These are phyloP conservation scores for Fraxinus sp. DNA, from an alignment of 305 asterid species.

Conservation along the genomic window DNA sequence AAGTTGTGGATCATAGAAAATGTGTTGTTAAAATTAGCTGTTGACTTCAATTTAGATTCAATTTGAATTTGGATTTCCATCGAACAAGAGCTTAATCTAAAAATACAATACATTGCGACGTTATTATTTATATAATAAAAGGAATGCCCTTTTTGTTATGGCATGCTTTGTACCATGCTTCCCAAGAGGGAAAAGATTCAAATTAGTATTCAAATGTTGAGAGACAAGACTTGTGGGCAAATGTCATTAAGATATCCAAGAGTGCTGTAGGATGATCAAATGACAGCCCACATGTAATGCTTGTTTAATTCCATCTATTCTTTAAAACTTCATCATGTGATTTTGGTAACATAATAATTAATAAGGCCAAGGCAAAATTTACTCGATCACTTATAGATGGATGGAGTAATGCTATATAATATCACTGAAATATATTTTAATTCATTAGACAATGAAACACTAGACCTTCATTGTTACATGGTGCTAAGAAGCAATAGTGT, in stretches of 20 bases:
- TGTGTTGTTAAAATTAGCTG: no score
- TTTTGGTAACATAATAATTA: neutral
- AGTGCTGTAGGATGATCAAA: constrained; percentile 9
- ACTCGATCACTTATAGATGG: neutral
- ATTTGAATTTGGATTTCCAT: no score
- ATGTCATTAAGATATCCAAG: constrained; percentile 24
- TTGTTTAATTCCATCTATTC: constrained; percentile 4
- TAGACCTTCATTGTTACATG: neutral
- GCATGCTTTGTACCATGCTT: neutral
- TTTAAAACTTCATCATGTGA: neutral
- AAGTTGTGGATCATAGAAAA: no score
- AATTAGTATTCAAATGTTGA: neutral
- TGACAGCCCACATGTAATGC: constrained; percentile 26
- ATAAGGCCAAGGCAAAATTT: neutral
- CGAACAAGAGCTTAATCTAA: no score
- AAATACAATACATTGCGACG: neutral
- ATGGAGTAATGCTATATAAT: neutral
- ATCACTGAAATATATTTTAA: neutral
- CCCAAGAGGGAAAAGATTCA: neutral
- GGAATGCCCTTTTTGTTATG: neutral
- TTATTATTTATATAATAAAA: no score
- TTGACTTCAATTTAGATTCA: no score
- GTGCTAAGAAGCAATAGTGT: neutral
- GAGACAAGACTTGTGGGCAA: constrained; percentile 27
- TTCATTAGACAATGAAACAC: neutral